A percentile compares a stretch with the other conserved stretches of the same genome.
Evolutionary conservation across 78 protist genomes (phyloP).

Genomic region (Dictyostelium citrinum): DNA sequence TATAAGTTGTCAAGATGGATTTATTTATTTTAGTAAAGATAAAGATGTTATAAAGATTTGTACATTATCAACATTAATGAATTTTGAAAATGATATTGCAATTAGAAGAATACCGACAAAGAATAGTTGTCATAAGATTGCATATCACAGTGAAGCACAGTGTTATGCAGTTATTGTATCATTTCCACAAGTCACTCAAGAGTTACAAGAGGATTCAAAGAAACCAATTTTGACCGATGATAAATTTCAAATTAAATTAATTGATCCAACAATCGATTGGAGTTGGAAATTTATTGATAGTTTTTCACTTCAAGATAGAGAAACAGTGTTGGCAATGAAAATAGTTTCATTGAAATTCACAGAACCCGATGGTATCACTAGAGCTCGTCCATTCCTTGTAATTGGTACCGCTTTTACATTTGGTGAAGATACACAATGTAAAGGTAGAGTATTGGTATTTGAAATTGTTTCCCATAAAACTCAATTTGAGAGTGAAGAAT

Average conservation of each 20-base stretch:
- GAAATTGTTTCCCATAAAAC: conserved; percentile 64
- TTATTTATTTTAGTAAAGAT: conserved; percentile 31
- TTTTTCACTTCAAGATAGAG: conserved; percentile 45
- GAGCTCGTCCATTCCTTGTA: conserved; percentile 48
- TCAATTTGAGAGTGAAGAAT: conserved; percentile 23
- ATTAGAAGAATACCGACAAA: conserved; percentile 25
- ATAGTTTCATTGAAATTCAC: conserved; percentile 17
- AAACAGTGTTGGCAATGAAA: conserved; percentile 38
- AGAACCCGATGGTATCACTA: conserved; percentile 35
- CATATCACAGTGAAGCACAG: conserved; percentile 17
- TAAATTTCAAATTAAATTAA: conserved; percentile 43
- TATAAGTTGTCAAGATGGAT: conserved; percentile 54
- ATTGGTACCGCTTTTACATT: conserved; percentile 76
- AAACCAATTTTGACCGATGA: conserved; percentile 29
- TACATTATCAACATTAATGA: conserved; percentile 3
- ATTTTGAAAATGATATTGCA: conserved; percentile 61
- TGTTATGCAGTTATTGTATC: conserved; percentile 39
- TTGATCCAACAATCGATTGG: conserved; percentile 52
- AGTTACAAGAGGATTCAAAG: conserved; percentile 1
- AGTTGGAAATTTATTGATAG: conserved; percentile 31
- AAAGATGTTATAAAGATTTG: conserved; percentile 18
- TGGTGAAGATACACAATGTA: conserved; percentile 74
- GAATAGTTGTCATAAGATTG: conserved; percentile 44
- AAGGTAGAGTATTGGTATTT: conserved; percentile 73
- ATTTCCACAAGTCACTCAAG: conserved; percentile 46